Evolutionary conservation across 2,329 filamentous ascomycete species (phyloP).

Genomic region (Clarireedia monteithiana): DNA sequence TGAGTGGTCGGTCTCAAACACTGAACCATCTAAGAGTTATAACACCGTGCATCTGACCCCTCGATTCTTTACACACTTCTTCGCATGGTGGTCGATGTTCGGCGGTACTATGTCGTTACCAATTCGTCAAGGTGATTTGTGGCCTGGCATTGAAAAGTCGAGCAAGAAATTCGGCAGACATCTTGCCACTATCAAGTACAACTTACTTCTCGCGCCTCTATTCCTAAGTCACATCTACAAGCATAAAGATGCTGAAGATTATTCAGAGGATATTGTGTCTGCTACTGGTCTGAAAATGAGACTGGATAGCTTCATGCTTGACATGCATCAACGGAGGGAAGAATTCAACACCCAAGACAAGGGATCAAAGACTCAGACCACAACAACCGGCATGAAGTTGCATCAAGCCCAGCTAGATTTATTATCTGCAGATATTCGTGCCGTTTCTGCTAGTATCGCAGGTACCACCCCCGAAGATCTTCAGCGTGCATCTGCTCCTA

Average conservation of each 20-base stretch:
- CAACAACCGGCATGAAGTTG: conserved; percentile 90
- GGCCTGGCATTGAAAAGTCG: conserved; percentile 88
- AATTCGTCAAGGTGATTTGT: conserved; percentile 83
- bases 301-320: conserved; percentile 94
- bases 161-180: conserved; percentile 98
- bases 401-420: conserved; percentile 92
- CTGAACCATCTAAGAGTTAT: conserved; percentile 78
- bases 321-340: conserved; percentile 88
- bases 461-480: conserved; percentile 73
- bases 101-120: conserved; percentile 91
- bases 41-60: conserved; percentile 93
- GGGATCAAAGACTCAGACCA: conserved; percentile 65
- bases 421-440: conserved; percentile 82
- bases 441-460: conserved; percentile 83
- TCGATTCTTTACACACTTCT: conserved; percentile 97
- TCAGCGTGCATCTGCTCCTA: conserved; percentile 46
- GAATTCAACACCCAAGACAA: conserved; percentile 79
- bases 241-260: conserved; percentile 90
- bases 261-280: conserved; percentile 68
- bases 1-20: conserved; percentile 73
- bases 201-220: conserved; percentile 79
- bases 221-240: conserved; percentile 98
- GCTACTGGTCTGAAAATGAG: conserved; percentile 95
- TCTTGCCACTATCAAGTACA: conserved; percentile 98
- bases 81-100: conserved; percentile 95